Conservation (phyloP, 2,329 filamentous ascomycete species). For the Ascomycota sp. region DNA sequence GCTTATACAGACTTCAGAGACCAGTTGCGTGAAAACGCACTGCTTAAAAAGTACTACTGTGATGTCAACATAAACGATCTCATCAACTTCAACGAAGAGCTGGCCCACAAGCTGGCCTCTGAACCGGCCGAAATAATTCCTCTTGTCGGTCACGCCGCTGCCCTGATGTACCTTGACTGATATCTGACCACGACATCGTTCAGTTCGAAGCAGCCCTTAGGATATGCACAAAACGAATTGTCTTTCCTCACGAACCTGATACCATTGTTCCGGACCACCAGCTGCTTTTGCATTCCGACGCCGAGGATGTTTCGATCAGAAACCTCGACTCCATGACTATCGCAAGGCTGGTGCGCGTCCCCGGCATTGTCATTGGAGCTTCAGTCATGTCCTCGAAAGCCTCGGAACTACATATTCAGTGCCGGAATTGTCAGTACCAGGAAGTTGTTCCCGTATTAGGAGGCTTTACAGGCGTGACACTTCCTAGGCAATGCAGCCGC, state of each 20-base stretch:
- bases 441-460: constrained; percentile 52
- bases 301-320: constrained; percentile 76
- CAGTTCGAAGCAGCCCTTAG: constrained; percentile 82
- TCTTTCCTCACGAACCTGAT: constrained; percentile 52
- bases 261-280: constrained; percentile 71
- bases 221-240: constrained; percentile 78
- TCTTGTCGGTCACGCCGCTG: constrained; percentile 32
- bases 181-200: no score
- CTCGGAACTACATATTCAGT: constrained; percentile 66
- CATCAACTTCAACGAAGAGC: constrained; percentile 87
- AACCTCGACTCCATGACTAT: constrained; percentile 85
- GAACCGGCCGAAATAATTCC: constrained; percentile 86
- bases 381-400: constrained; percentile 94
- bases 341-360: constrained; percentile 82
- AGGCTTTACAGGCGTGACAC: constrained; percentile 67
- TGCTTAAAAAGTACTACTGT: constrained; percentile 85
- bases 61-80: constrained; percentile 89
- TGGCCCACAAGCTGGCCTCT: constrained; percentile 71
- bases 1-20: constrained; percentile 36
- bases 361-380: constrained; percentile 90
- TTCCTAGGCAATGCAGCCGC: constrained; percentile 58
- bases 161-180: no score
- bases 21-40: constrained; percentile 81
- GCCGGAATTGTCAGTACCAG: constrained; percentile 59
- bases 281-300: constrained; percentile 78